These are phyloP conservation scores for Colletotrichum lentis DNA, from an alignment of 2,329 filamentous ascomycete genomes.

Conservation along the genomic window DNA sequence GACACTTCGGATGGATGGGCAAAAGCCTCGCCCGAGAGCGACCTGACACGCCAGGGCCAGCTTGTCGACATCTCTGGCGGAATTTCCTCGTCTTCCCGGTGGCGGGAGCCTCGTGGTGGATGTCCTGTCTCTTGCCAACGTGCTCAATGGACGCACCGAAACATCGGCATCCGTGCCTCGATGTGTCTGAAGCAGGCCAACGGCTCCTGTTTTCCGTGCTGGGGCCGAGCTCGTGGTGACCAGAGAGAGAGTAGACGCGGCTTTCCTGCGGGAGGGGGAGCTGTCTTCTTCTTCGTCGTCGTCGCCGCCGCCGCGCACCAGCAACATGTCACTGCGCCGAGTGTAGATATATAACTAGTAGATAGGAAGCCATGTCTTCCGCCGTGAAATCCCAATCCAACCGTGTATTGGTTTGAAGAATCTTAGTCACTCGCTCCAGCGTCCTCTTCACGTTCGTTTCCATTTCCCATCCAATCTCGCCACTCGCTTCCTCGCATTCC, in stretches of 20 bases:
- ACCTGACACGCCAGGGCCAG: constrained; percentile 19
- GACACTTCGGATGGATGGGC: constrained; percentile 1
- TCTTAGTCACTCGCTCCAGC: constrained; percentile 7
- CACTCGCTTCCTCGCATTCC: too few species aligned
- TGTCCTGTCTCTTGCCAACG: neutral
- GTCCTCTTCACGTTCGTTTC: neutral
- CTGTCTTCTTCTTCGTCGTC: neutral
- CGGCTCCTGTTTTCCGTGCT: neutral
- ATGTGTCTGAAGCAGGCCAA: constrained; percentile 28
- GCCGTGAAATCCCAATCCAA: neutral
- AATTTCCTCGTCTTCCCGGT: neutral
- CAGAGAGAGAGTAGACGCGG: neutral
- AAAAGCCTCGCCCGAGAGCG: neutral
- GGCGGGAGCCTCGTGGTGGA: too few species aligned
- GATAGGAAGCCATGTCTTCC: neutral
- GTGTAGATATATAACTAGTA: neutral
- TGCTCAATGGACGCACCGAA: neutral
- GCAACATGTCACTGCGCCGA: too few species aligned
- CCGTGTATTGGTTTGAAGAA: neutral
- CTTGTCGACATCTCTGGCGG: neutral
- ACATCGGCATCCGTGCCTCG: constrained; percentile 21
- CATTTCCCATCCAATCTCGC: neutral
- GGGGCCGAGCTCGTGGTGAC: constrained; percentile 22
- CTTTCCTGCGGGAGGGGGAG: neutral
- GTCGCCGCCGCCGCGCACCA: neutral